Evolutionary conservation across 2,329 filamentous ascomycete species (phyloP), one percentile per base, ranked within the genome.

Genomic region (Fusarium gaditjirri): DNA sequence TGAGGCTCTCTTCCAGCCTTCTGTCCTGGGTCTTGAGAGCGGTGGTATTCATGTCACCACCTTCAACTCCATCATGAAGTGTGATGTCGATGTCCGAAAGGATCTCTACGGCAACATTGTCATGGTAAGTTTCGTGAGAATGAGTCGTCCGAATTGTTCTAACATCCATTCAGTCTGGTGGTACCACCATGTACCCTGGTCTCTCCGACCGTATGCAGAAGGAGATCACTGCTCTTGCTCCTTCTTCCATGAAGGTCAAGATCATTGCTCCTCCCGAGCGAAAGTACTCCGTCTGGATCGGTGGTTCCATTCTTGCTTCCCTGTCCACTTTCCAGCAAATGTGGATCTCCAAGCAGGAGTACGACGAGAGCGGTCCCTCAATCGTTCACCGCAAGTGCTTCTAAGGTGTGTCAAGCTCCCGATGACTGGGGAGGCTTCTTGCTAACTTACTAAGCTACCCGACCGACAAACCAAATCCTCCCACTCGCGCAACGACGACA

Each of bases 311-410:
- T 88, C 89, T 99, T 83, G 96, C 96, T 80, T 99, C 96, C 76
- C 93, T 99, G 82, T 99, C 96, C 80, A 99, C 96, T 87, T 99
- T 99, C 95, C 96, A 99, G 91, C 96, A 99, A 90, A 99, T 99
- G 96, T 99, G 96, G 96, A 98, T 99, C 92, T 99, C 96, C 82
- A 99, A 99, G 94, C 96, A 99, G 90, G 95, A 98, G 91, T 98
- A 98, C 92, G 96, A 99, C 90, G 96, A 98, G 94, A 96, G 93
- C 86, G 95, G 95, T 88, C 96, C 95, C 81, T 98, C 95, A 83
- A 98, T 98, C 84, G 95, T 98, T 82, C 95, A 98, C 93, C 94
- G 95, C 92, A 98, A 98, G 94, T 98, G 95, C 94, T 98, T 98
- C 93, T 98, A 97, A 97, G 92, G 91, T 92, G 82, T 80, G 83